Evolutionary conservation across 345 rosid species (phyloP).

Genomic region (Acer campestre): DNA sequence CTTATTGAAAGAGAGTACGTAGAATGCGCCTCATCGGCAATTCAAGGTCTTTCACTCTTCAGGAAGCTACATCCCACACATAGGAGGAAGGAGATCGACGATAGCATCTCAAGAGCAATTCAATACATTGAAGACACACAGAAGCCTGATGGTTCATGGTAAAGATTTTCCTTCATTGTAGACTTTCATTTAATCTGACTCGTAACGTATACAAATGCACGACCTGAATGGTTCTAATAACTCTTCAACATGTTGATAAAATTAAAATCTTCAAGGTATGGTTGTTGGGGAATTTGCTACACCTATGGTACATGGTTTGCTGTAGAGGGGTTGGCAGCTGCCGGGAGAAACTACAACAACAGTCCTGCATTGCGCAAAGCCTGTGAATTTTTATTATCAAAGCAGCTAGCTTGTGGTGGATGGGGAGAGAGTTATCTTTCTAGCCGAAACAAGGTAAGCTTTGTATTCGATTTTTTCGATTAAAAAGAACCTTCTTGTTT

Average conservation of each 20-base stretch:
- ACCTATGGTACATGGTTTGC: constrained; percentile 63
- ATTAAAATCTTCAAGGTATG: constrained; percentile 39
- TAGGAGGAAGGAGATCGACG: constrained; percentile 39
- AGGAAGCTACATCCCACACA: constrained; percentile 44
- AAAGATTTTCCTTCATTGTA: too few relatives aligned
- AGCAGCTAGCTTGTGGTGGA: constrained; percentile 58
- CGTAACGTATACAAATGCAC: too few relatives aligned
- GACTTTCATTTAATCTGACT: too few relatives aligned
- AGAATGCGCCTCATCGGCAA: constrained; percentile 53
- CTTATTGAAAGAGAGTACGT: constrained; percentile 58
- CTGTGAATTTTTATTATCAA: constrained; percentile 49
- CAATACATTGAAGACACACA: constrained; percentile 45
- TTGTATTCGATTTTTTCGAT: not conserved
- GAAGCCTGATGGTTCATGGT: constrained; percentile 49
- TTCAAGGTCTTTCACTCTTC: constrained; percentile 46
- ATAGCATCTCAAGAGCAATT: constrained; percentile 25
- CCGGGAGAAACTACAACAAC: constrained; percentile 40
- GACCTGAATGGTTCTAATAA: too few relatives aligned
- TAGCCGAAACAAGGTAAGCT: constrained; percentile 44
- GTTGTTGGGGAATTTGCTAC: constrained; percentile 75
- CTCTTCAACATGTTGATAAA: too few relatives aligned
- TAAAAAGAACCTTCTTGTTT: too few relatives aligned
- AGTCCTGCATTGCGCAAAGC: constrained; percentile 46
- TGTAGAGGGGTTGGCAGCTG: constrained; percentile 51
- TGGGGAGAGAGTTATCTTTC: constrained; percentile 75